Percentiles rank a stretch among this genome's conserved stretches.
Conservation (phyloP, 2,329 filamentous ascomycete species). For the Pseudocercospora ulei region DNA sequence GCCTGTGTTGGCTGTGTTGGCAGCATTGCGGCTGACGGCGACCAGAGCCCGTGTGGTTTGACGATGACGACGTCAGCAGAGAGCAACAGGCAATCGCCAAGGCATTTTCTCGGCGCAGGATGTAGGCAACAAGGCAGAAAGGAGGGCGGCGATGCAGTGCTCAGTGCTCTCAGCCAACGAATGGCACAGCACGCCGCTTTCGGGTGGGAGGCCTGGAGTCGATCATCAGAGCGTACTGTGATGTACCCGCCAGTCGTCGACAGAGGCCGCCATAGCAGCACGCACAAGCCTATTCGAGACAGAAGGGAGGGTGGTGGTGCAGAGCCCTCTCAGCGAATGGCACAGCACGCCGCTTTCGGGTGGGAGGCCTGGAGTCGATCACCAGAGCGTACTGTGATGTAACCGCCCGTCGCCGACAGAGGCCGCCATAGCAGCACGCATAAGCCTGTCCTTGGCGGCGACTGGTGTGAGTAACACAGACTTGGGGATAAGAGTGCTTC, state of each 20-base stretch:
- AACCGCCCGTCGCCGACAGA: slow-evolving; percentile 1
- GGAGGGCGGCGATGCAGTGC: slow-evolving; percentile 5
- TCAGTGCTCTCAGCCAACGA: neutral
- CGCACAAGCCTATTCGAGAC: slow-evolving; percentile 1
- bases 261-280: slow-evolving; percentile 3
- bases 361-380: slow-evolving; percentile 4
- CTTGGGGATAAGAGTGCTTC: slow-evolving; percentile 5
- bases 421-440: slow-evolving; percentile 2
- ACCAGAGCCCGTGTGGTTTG: too few species aligned
- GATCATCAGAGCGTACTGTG: neutral
- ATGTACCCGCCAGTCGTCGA: slow-evolving; percentile 5
- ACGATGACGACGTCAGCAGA: too few species aligned
- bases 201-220: slow-evolving; percentile 4
- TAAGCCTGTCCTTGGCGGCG: slow-evolving; percentile 4
- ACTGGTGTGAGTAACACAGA: slow-evolving; percentile 4
- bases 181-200: slow-evolving; percentile 1
- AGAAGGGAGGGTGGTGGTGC: slow-evolving; percentile 8
- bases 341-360: neutral
- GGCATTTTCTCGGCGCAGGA: neutral
- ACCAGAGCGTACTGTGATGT: neutral
- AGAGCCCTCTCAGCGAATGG: neutral
- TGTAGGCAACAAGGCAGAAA: slow-evolving; percentile 7
- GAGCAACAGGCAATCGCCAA: neutral
- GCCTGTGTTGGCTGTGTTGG: too few species aligned
- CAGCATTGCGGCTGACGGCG: too few species aligned